phyloP scores from a whole-genome alignment of 257 asterid species.

The Linderniella brevidens region DNA sequence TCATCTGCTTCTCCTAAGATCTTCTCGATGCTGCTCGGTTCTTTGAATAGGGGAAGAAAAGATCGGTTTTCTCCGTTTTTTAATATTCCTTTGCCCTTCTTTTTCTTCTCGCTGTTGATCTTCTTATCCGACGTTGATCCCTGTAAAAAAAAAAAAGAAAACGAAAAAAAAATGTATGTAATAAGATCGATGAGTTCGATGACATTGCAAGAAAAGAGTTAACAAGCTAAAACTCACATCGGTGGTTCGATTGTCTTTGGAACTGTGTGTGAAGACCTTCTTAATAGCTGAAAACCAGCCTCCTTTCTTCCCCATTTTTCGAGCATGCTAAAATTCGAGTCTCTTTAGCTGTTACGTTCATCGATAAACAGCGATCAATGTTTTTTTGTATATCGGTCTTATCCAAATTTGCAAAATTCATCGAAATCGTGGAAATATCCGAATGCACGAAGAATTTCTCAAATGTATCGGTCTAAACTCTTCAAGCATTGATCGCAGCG shows the following conservation, averaged over 20 bases:
- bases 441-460: too few species aligned
- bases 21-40: slow-evolving; percentile 92
- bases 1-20: slow-evolving; percentile 89
- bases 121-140: slow-evolving; percentile 15
- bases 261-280: slow-evolving; percentile 50
- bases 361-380: too few species aligned
- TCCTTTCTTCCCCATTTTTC: slow-evolving; percentile 89
- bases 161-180: neutral
- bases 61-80: slow-evolving; percentile 55
- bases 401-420: too few species aligned
- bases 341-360: too few species aligned
- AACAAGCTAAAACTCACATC: too few species aligned
- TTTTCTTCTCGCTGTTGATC: slow-evolving; percentile 51
- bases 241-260: slow-evolving; percentile 43
- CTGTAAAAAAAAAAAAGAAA: slow-evolving; percentile 4
- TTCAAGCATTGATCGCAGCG: too few species aligned
- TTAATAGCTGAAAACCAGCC: slow-evolving; percentile 95
- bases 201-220: neutral
- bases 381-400: too few species aligned
- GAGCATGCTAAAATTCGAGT: slow-evolving; percentile 26
- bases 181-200: neutral
- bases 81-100: slow-evolving; percentile 52
- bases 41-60: slow-evolving; percentile 66
- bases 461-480: too few species aligned
- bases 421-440: too few species aligned